Base-by-base conservation (phyloP, 129 eudicot species). In the Lactuca sativa region DNA sequence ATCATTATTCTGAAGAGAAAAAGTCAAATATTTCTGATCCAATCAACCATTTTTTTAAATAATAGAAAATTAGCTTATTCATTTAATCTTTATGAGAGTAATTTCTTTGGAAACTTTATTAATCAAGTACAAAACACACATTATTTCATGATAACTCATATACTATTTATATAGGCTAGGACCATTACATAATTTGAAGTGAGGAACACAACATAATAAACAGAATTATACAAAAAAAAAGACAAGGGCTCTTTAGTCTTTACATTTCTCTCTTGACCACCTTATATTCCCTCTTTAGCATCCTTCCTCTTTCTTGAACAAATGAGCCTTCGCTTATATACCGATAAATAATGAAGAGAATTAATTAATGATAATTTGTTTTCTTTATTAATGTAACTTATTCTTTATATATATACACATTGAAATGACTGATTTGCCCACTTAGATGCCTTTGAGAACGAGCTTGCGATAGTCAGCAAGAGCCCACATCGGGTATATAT, bases 401-500 rank as follows among this genome's bases (percentile, higher is more conserved):
- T 40, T 36, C 31, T 53, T 36, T 62, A 54, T 62, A 51, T 62
- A 21, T 62, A 54, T 62, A 51, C 51, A 21, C 62, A 36, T 48
- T 52, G 43, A 72, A 72, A 63, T 61, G 44, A 62, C 64, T 52
- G 14, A 72, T 21, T 49, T 43, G 34, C 57, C 9, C 54, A 37
- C 55, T 21, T 72, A 72, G 70, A 60, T 56, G 54, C 70, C 62
- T 43, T 62, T 62, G 52, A 68, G 60, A 36, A 88, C 85, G 2
- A 66, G 74, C 70, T 71, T 85, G 32, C 90, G 79, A 64, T 83
- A 86, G 15, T 86, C 90, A 56, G 96, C 96, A 18, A 89, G 73
- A 62, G 92, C 92, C 96, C 92, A 89, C 79, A 89, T 33, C 21
- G 96, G 96, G 65, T 79, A 89, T 74, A 89, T 77, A 73, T 83